Conservation (phyloP, 768 basidiomycete genomes). For the Mycena capillaripes region DNA sequence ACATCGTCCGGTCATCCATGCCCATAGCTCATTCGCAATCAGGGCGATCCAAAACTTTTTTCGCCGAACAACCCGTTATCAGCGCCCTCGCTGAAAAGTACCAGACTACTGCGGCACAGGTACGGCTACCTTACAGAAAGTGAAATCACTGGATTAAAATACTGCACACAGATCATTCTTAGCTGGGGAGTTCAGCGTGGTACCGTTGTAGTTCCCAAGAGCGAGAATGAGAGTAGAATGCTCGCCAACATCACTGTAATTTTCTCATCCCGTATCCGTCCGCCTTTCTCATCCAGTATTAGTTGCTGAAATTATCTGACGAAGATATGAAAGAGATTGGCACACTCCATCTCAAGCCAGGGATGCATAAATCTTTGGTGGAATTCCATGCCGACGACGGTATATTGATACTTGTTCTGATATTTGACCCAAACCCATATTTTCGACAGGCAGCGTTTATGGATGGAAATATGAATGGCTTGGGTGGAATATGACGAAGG, state of each 20-base stretch:
- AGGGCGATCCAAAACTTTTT: constrained; percentile 47
- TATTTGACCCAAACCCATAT: neutral
- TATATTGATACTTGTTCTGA: neutral
- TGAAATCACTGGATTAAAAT: too few species aligned
- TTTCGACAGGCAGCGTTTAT: constrained; percentile 43
- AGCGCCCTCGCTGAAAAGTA: constrained; percentile 52
- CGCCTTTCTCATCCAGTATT: neutral
- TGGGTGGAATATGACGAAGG: constrained; percentile 50
- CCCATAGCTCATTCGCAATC: constrained; percentile 43
- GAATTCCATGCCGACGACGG: constrained; percentile 28
- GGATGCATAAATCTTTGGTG: constrained; percentile 33
- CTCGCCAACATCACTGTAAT: constrained; percentile 26
- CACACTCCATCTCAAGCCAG: constrained; percentile 12
- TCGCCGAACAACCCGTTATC: constrained; percentile 49
- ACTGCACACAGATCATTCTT: constrained; percentile 72
- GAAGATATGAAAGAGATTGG: constrained; percentile 27
- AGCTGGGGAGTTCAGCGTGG: constrained; percentile 77
- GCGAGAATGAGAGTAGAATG: constrained; percentile 23
- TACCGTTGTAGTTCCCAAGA: constrained; percentile 63
- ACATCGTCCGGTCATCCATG: constrained; percentile 45
- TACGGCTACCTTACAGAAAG: too few species aligned
- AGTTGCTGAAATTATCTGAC: constrained; percentile 17
- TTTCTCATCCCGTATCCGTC: neutral
- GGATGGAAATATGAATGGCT: constrained; percentile 54
- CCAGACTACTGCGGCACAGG: constrained; percentile 52